A percentile compares a stretch with the other conserved stretches of the same genome.
These are phyloP conservation scores for Pythium chondricola DNA, from an alignment of 352 stramenopile genomes.

Conservation along the genomic window DNA sequence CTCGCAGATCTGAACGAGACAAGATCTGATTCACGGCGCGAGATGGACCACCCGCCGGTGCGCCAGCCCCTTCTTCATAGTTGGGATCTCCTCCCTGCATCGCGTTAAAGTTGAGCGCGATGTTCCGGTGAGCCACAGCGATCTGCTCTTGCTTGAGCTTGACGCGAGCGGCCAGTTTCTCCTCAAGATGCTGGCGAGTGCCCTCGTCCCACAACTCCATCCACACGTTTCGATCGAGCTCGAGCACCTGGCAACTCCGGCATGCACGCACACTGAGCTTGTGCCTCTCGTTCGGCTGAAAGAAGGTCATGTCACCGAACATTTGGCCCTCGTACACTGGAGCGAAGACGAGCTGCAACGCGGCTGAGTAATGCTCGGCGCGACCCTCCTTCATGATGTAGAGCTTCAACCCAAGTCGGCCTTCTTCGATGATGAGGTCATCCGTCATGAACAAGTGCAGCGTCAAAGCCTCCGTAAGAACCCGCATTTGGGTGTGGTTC, in stretches of 20 bases:
- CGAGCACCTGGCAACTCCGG: constrained; percentile 49
- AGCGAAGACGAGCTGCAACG: constrained; percentile 33
- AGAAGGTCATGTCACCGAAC: constrained; percentile 65
- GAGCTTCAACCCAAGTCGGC: constrained; percentile 32
- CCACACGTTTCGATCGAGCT: constrained; percentile 41
- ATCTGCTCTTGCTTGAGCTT: background rate
- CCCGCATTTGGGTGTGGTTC: constrained; percentile 26
- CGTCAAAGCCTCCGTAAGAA: constrained; percentile 37
- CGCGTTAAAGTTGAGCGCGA: constrained; percentile 7
- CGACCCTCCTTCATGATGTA: constrained; percentile 47
- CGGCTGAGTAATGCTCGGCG: constrained; percentile 33
- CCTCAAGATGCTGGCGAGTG: constrained; percentile 32
- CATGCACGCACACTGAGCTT: constrained; percentile 37
- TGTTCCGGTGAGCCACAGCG: background rate
- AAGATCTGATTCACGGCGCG: no score
- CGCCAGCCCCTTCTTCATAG: no score
- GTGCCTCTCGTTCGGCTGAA: constrained; percentile 28
- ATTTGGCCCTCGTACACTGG: constrained; percentile 21
- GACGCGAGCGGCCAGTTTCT: constrained; percentile 17
- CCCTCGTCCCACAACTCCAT: constrained; percentile 36
- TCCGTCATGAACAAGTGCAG: constrained; percentile 53
- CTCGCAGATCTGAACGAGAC: no score
- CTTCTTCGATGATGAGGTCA: constrained; percentile 51
- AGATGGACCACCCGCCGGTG: no score
- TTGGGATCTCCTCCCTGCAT: no score